Conservation (phyloP, 169 alveolate species). For the Theileria equi region DNA sequence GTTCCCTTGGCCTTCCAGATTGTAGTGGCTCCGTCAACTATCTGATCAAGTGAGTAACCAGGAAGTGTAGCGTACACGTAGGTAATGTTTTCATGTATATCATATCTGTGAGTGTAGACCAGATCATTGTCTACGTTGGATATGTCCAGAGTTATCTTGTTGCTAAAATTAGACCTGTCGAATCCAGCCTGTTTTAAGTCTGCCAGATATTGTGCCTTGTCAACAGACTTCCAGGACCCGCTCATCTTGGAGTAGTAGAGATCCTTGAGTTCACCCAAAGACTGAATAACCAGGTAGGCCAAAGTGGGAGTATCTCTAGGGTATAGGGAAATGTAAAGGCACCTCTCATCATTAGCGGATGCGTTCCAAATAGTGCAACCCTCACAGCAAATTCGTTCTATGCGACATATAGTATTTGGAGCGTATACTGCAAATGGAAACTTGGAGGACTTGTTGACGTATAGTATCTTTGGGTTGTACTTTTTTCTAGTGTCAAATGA, state of each 20-base stretch:
- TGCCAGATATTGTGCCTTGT: not conserved
- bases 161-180: not conserved
- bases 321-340: not conserved
- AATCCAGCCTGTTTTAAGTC: not conserved
- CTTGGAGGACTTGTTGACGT: too few relatives aligned
- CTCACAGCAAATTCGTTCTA: too few relatives aligned
- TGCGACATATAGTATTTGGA: not conserved
- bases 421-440: not conserved
- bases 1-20: not conserved
- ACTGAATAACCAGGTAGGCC: not conserved
- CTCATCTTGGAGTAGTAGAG: not conserved
- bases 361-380: too few relatives aligned
- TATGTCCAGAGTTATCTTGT: not conserved
- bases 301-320: not conserved
- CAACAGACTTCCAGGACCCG: not conserved
- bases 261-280: not conserved
- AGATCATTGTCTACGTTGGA: not conserved
- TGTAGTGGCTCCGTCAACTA: not conserved
- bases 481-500: too few relatives aligned
- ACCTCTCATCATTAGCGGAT: not conserved
- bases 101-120: not conserved
- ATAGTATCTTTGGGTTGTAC: too few relatives aligned
- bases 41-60: not conserved
- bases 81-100: constrained; percentile 4
- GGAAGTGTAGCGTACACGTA: too few relatives aligned